Evolutionary conservation across 345 rosid genomes (phyloP).

Genomic region (Bruguiera gymnorhiza): DNA sequence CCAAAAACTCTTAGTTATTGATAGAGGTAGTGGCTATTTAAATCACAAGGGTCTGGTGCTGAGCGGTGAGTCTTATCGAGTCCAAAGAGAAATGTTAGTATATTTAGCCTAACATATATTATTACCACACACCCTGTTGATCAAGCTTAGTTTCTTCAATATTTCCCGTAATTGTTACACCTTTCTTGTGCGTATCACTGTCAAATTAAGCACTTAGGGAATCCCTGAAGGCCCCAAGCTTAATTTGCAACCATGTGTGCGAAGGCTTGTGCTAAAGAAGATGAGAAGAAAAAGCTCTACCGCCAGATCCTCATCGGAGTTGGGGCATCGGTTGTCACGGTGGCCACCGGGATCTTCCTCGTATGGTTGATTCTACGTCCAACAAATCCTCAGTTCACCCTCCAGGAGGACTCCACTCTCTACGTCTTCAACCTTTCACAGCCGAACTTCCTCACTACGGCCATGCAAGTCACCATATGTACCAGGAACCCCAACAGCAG

Average conservation of each 20-base stretch:
- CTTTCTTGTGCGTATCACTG: background rate
- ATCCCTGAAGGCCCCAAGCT: no score
- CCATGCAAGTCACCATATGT: slow-evolving; percentile 60
- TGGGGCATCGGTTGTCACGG: slow-evolving; percentile 8
- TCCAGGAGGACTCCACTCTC: slow-evolving; percentile 71
- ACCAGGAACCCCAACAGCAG: slow-evolving; percentile 61
- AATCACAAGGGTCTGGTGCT: no score
- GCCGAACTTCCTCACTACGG: slow-evolving; percentile 37
- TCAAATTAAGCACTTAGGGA: no score
- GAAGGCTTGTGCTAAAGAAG: background rate
- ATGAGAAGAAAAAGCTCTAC: background rate
- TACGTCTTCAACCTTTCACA: slow-evolving; percentile 48
- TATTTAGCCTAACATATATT: no score
- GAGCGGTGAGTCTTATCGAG: no score
- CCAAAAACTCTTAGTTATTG: no score
- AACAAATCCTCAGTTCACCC: slow-evolving; percentile 53
- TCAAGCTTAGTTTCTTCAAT: no score
- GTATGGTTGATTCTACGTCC: slow-evolving; percentile 61
- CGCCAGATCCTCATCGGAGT: slow-evolving; percentile 16
- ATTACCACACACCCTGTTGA: no score
- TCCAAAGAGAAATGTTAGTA: no score
- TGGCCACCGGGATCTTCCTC: slow-evolving; percentile 38
- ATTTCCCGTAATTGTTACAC: background rate
- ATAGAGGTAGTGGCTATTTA: no score
- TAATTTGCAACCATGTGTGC: background rate